These are phyloP conservation scores for Aspergillus bertholletiae DNA, from an alignment of 495 filamentous ascomycete genomes.

Conservation along the genomic window DNA sequence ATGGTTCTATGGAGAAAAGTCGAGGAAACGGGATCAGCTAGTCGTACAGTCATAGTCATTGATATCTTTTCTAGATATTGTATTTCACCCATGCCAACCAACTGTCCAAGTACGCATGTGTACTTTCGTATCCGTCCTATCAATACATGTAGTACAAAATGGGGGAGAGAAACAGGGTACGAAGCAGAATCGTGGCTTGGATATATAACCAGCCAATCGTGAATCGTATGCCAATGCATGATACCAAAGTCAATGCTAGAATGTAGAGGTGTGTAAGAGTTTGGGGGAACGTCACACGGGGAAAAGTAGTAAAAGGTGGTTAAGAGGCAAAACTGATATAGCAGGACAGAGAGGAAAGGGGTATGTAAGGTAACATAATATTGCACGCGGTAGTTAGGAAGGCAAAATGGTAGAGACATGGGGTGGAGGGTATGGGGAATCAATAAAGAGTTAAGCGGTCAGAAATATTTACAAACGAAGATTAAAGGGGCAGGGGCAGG, in stretches of 20 bases:
- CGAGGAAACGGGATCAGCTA: constrained; percentile 12
- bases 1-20: background rate
- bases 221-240: background rate
- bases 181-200: background rate
- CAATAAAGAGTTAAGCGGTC: constrained; percentile 1
- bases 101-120: constrained; percentile 17
- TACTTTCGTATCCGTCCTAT: constrained; percentile 30
- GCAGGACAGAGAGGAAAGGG: background rate
- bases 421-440: background rate
- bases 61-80: constrained; percentile 17
- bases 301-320: constrained; percentile 2
- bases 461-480: constrained; percentile 42
- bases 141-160: constrained; percentile 38
- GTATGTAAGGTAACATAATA: constrained; percentile 11
- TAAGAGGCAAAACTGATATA: background rate
- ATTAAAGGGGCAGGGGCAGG: constrained; percentile 2
- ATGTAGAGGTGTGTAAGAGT: background rate
- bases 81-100: constrained; percentile 26
- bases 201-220: constrained; percentile 4
- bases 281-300: background rate
- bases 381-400: constrained; percentile 16
- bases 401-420: background rate
- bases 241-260: background rate
- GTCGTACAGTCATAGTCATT: constrained; percentile 39
- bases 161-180: constrained; percentile 6